phyloP scores from a whole-genome alignment of 202 grass and related monocot genomes.

The Dendrocalamus latiflorus region DNA sequence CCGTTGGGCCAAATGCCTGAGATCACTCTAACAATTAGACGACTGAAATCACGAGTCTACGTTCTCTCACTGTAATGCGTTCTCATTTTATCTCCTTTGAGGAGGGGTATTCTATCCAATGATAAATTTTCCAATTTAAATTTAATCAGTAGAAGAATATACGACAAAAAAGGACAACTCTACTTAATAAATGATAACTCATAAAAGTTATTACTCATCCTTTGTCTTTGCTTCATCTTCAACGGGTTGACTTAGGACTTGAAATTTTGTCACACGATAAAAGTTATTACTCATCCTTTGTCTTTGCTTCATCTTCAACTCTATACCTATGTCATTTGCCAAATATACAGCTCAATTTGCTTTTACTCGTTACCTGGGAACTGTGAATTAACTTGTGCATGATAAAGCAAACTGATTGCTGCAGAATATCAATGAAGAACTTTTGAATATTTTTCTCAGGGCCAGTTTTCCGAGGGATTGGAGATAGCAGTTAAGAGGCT shows the following conservation, averaged over 20 bases:
- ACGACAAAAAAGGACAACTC: not conserved
- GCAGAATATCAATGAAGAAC: not conserved
- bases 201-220: not conserved
- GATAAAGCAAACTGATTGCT: not conserved
- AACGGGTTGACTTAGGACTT: not conserved
- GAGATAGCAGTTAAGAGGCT: too few relatives aligned
- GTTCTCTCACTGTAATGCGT: too few relatives aligned
- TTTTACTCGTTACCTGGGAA: not conserved
- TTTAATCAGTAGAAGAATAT: not conserved
- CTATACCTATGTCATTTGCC: not conserved
- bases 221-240: not conserved
- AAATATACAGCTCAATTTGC: not conserved
- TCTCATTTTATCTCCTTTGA: too few relatives aligned
- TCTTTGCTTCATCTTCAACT: not conserved
- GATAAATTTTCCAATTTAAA: not conserved
- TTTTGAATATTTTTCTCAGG: not conserved
- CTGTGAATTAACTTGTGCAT: not conserved
- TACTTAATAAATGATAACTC: not conserved
- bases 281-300: too few relatives aligned
- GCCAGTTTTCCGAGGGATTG: constrained; percentile 15
- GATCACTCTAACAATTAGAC: too few relatives aligned
- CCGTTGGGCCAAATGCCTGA: too few relatives aligned
- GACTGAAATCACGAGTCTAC: too few relatives aligned
- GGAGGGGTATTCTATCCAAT: not conserved
- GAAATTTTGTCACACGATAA: not conserved